Conservation (phyloP, 2,329 filamentous ascomycete genomes). For the Aspergillus tubingensis region DNA sequence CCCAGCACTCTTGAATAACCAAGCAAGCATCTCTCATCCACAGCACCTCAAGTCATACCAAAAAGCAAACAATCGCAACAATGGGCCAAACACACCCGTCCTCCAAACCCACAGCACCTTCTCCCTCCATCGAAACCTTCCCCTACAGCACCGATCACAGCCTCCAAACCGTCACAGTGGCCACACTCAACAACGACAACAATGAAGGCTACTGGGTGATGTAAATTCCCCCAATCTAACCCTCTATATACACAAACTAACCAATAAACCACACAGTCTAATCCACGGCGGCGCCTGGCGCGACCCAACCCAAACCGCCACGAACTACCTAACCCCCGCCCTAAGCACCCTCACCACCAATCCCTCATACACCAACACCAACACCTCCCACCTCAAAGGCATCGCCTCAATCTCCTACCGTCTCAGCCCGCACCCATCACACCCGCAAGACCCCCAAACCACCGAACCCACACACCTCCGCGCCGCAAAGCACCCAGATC, state of each 20-base stretch:
- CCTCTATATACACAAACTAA: background rate
- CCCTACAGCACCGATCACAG: constrained; percentile 31
- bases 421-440: constrained; percentile 45
- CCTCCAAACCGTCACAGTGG: constrained; percentile 39
- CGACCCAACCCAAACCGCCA: constrained; percentile 44
- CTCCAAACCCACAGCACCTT: background rate
- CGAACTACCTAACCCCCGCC: constrained; percentile 38
- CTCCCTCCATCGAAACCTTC: constrained; percentile 21
- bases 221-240: constrained; percentile 25
- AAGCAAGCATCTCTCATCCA: background rate
- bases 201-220: constrained; percentile 43
- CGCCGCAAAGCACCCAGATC: constrained; percentile 47
- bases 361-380: background rate
- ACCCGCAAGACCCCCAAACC: constrained; percentile 38
- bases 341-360: constrained; percentile 34
- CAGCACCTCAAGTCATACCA: background rate
- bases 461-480: constrained; percentile 34
- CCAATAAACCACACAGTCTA: background rate
- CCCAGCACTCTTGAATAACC: no score
- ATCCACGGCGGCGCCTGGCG: constrained; percentile 55
- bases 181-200: constrained; percentile 20
- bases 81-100: background rate
- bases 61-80: background rate
- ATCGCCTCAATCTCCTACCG: constrained; percentile 51
- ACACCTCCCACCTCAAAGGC: constrained; percentile 34